Conservation (phyloP, 2,329 filamentous ascomycete species). For the Aspergillus sp. region DNA sequence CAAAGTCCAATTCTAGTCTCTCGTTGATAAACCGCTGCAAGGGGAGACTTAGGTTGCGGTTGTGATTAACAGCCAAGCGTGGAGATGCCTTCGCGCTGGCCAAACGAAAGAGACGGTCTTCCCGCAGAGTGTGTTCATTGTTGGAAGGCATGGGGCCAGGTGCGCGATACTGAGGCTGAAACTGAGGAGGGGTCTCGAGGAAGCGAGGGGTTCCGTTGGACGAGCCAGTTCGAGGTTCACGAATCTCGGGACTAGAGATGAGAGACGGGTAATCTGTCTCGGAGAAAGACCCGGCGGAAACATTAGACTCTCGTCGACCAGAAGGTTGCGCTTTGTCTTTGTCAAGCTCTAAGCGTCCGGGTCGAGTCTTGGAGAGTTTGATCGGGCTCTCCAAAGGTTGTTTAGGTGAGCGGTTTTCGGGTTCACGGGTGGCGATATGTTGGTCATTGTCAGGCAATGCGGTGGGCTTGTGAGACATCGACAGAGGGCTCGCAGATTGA, state of each 20-base stretch:
- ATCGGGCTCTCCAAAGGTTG: slow-evolving; percentile 35
- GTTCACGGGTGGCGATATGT: slow-evolving; percentile 6
- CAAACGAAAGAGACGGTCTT: slow-evolving; percentile 30
- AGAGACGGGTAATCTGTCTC: slow-evolving; percentile 28
- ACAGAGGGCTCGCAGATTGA: not conserved
- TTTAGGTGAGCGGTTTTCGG: slow-evolving; percentile 12
- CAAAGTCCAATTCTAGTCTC: slow-evolving; percentile 29
- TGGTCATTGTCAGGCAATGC: slow-evolving; percentile 1
- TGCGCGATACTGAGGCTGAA: slow-evolving; percentile 18
- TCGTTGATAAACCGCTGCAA: slow-evolving; percentile 43
- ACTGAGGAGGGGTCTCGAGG: slow-evolving; percentile 24
- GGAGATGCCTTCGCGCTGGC: slow-evolving; percentile 25
- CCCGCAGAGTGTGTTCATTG: slow-evolving; percentile 30
- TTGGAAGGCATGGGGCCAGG: slow-evolving; percentile 19
- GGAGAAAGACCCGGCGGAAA: slow-evolving; percentile 32
- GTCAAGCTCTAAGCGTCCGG: slow-evolving; percentile 21
- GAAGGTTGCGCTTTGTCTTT: slow-evolving; percentile 18
- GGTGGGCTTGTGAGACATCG: not conserved
- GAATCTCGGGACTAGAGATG: slow-evolving; percentile 30
- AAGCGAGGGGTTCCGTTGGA: slow-evolving; percentile 26
- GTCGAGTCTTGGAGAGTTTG: slow-evolving; percentile 29
- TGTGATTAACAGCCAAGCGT: slow-evolving; percentile 26
- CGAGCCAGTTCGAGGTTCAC: slow-evolving; percentile 26
- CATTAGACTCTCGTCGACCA: slow-evolving; percentile 27
- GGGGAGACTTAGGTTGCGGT: slow-evolving; percentile 36